A percentile compares a stretch with the other conserved stretches of the same genome.
These are phyloP conservation scores for Gossypium raimondii DNA, from an alignment of 345 rosid species.

Conservation along the genomic window DNA sequence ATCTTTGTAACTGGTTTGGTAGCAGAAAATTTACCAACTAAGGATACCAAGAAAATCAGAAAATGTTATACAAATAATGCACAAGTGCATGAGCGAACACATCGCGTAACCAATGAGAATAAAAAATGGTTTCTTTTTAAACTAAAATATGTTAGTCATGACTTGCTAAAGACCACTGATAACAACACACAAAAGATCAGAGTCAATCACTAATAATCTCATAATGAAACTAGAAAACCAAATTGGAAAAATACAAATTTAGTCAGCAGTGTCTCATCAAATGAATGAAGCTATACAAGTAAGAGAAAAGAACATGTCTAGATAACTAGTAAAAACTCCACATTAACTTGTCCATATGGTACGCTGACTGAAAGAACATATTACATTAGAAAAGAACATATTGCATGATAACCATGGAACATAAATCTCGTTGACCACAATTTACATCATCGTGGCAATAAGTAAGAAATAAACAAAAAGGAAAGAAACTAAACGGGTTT, in stretches of 20 bases:
- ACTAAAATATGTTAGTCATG: background rate
- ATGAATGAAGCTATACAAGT: background rate
- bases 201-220: background rate
- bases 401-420: background rate
- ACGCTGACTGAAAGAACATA: background rate
- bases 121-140: background rate
- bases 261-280: background rate
- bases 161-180: background rate
- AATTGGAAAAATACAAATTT: background rate
- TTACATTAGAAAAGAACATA: background rate
- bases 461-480: background rate
- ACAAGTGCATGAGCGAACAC: background rate
- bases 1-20: background rate
- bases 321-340: background rate
- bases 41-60: slow-evolving; percentile 7
- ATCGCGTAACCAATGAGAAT: background rate
- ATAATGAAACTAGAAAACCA: background rate
- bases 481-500: background rate
- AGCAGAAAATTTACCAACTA: slow-evolving; percentile 6
- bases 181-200: background rate
- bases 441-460: background rate
- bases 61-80: background rate
- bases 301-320: background rate
- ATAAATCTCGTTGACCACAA: background rate
- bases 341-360: background rate